Conservation (phyloP, 352 stramenopile species). For the Phytophthora pini region DNA sequence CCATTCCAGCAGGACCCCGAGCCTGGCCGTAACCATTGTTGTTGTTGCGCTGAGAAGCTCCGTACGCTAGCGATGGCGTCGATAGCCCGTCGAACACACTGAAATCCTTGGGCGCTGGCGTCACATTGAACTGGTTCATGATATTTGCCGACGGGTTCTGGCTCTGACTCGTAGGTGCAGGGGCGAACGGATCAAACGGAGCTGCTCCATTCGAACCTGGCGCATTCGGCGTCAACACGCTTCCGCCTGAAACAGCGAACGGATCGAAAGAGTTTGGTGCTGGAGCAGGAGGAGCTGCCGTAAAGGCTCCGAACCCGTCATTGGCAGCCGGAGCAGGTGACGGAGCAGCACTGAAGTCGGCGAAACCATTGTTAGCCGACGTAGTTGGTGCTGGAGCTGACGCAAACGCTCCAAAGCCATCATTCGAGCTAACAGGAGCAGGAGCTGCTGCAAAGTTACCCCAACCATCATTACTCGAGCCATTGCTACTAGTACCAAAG, state of each 20-base stretch:
- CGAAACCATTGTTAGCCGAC: constrained; percentile 42
- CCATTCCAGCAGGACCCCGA: constrained; percentile 28
- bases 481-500: constrained; percentile 31
- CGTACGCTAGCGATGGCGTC: constrained; percentile 33
- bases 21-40: constrained; percentile 39
- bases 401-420: constrained; percentile 54
- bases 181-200: constrained; percentile 42
- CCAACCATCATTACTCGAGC: constrained; percentile 32
- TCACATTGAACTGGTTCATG: constrained; percentile 37
- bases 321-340: constrained; percentile 18
- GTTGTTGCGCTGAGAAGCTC: constrained; percentile 31
- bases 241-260: constrained; percentile 31
- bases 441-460: constrained; percentile 40
- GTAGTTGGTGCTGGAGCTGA: constrained; percentile 24
- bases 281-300: constrained; percentile 21
- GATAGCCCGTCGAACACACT: constrained; percentile 67
- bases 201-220: constrained; percentile 21
- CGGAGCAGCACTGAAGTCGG: constrained; percentile 41
- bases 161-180: constrained; percentile 25
- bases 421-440: constrained; percentile 25
- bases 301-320: constrained; percentile 47
- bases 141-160: constrained; percentile 23
- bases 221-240: constrained; percentile 14
- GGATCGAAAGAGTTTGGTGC: constrained; percentile 42
- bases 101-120: constrained; percentile 52